Conservation (phyloP, 371 early-diverging fungal genomes). For the Zychaea mexicana region DNA sequence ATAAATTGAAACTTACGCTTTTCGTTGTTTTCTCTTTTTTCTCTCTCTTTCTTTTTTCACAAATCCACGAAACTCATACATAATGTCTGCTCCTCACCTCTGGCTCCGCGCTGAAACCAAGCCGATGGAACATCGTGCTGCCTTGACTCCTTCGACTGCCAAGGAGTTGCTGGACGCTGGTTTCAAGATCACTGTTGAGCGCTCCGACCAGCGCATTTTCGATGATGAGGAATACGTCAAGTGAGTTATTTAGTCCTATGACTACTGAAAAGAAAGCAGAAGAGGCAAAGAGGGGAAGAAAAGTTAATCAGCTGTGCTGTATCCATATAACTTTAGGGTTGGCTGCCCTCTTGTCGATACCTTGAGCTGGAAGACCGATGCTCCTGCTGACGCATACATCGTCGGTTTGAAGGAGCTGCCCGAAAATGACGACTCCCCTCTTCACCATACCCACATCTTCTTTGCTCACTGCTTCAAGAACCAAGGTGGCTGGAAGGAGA, state of each 20-base stretch:
- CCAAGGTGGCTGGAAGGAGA: conserved; percentile 93
- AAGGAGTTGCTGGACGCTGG: conserved; percentile 76
- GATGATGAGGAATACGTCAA: conserved; percentile 85
- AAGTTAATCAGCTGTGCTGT: no score
- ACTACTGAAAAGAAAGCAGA: no score
- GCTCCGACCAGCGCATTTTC: conserved; percentile 82
- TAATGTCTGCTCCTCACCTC: conserved; percentile 64
- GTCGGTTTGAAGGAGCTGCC: conserved; percentile 97
- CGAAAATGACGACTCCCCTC: conserved; percentile 88
- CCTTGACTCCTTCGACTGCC: conserved; percentile 87
- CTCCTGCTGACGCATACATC: conserved; percentile 88
- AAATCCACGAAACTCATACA: background rate
- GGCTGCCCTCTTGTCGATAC: conserved; percentile 83
- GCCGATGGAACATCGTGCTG: conserved; percentile 94
- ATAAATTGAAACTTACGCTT: background rate
- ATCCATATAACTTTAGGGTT: conserved; percentile 40
- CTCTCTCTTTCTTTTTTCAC: background rate
- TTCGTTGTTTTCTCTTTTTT: background rate
- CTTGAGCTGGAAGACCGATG: conserved; percentile 84
- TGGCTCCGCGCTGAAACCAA: conserved; percentile 98
- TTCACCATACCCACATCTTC: conserved; percentile 95
- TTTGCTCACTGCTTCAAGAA: conserved; percentile 98
- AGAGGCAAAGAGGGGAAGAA: no score
- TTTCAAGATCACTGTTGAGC: conserved; percentile 91
- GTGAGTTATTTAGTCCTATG: conserved; percentile 41